These are phyloP conservation scores for Acanthamoeba quina DNA, from an alignment of 208 protist species.

Conservation along the genomic window DNA sequence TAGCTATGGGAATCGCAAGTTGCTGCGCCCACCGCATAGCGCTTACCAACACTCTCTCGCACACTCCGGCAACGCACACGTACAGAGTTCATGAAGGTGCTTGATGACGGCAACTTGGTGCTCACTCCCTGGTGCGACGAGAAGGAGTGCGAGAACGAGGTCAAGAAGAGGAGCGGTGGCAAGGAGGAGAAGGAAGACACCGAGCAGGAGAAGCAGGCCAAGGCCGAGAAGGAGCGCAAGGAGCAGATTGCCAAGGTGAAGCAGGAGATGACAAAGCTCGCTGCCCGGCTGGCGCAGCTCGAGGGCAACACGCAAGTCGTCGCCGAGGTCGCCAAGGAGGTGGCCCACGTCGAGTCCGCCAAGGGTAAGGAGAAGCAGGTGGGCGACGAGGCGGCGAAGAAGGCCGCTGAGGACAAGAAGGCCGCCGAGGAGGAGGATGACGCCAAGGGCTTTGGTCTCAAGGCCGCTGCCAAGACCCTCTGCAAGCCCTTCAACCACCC, in stretches of 20 bases:
- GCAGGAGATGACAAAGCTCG: conserved; percentile 41
- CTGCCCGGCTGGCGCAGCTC: conserved; percentile 3
- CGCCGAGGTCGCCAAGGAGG: background rate
- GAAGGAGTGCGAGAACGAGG: conserved; percentile 94
- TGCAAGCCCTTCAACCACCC: conserved; percentile 97
- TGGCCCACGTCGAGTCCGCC: background rate
- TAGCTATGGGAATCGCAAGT: background rate
- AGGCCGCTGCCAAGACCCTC: conserved; percentile 97
- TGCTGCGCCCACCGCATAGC: background rate
- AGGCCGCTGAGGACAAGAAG: conserved; percentile 56
- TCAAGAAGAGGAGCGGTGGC: conserved; percentile 90
- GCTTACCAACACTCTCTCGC: conserved; percentile 85
- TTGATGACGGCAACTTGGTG: conserved; percentile 94
- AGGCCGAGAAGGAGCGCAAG: conserved; percentile 68
- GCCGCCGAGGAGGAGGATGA: conserved; percentile 86
- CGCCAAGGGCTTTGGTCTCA: conserved; percentile 89
- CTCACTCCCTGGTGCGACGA: conserved; percentile 95
- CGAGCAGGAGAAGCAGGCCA: conserved; percentile 1
- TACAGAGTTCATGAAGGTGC: conserved; percentile 93
- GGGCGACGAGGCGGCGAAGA: conserved; percentile 10
- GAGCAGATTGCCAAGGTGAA: conserved; percentile 60
- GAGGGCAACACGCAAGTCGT: background rate
- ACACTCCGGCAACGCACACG: conserved; percentile 54
- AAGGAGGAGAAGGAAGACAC: conserved; percentile 65
- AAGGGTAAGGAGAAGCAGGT: background rate